phyloP scores from a whole-genome alignment of 108 stramenopile species.

The Cafeteria roenbergensis region DNA sequence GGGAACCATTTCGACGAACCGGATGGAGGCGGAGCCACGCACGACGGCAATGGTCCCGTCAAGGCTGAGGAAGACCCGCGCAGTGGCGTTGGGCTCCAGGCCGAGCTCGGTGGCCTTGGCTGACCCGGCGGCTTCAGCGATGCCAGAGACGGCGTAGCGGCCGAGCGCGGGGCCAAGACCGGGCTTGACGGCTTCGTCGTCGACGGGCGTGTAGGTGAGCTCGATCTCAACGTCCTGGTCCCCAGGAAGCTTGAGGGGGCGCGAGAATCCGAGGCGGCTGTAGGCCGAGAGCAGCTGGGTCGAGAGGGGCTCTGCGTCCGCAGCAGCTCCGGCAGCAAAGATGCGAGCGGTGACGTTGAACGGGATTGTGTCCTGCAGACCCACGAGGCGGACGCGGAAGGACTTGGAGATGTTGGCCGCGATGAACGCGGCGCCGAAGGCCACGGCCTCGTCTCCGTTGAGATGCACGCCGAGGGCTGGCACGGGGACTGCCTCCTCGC shows the following conservation, averaged over 20 bases:
- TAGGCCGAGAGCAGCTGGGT: conserved; percentile 12
- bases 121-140: conserved; percentile 37
- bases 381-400: conserved; percentile 91
- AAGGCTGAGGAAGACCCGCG: conserved; percentile 7
- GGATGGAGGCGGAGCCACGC: background rate
- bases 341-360: conserved; percentile 64
- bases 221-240: conserved; percentile 41
- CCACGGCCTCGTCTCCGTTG: conserved; percentile 96
- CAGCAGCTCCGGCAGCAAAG: conserved; percentile 57
- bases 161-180: conserved; percentile 75
- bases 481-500: conserved; percentile 27
- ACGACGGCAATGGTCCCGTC: conserved; percentile 15
- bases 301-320: conserved; percentile 19
- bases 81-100: conserved; percentile 18
- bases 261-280: conserved; percentile 39
- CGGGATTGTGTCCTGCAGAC: conserved; percentile 71
- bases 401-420: conserved; percentile 89
- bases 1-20: background rate
- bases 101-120: conserved; percentile 12
- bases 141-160: conserved; percentile 57
- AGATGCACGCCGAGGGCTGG: conserved; percentile 84
- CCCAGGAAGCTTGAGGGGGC: conserved; percentile 30
- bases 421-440: conserved; percentile 90
- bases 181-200: conserved; percentile 21
- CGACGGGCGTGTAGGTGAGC: conserved; percentile 18